These are phyloP conservation scores for Xerocomus nothofagi DNA, from an alignment of 1,284 basidiomycete genomes.

Conservation along the genomic window DNA sequence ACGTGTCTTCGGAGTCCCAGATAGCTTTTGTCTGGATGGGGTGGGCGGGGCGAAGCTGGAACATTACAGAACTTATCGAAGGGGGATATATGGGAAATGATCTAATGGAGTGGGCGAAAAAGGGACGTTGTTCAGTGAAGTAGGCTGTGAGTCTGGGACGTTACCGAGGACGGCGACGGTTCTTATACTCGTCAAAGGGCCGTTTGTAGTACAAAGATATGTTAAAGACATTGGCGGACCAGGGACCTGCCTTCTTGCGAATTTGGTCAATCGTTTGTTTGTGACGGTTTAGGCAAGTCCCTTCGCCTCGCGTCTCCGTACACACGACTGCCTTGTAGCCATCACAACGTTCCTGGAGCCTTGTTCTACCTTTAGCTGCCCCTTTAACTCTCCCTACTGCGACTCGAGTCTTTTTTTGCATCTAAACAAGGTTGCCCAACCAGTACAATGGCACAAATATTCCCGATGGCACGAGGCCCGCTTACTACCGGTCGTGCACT, in stretches of 20 bases:
- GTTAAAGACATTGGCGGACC: conserved; percentile 20
- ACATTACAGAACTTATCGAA: conserved; percentile 25
- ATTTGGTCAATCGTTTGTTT: conserved; percentile 39
- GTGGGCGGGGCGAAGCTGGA: conserved; percentile 37
- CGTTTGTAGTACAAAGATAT: conserved; percentile 38
- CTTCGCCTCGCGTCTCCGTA: conserved; percentile 14
- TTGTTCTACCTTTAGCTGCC: conserved; percentile 32
- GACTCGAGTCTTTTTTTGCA: conserved; percentile 9
- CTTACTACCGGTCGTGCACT: conserved; percentile 1
- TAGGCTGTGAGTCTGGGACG: conserved; percentile 21
- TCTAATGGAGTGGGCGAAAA: conserved; percentile 21
- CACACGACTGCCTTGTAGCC: conserved; percentile 23
- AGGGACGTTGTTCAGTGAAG: conserved; percentile 18
- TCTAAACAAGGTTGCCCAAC: conserved; percentile 23
- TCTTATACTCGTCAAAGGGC: conserved; percentile 31
- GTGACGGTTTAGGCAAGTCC: conserved; percentile 31
- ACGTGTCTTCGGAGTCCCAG: conserved; percentile 35
- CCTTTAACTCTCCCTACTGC: neutral
- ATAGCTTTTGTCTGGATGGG: conserved; percentile 38
- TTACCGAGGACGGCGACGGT: conserved; percentile 14
- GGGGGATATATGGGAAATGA: conserved; percentile 14
- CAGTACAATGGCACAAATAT: conserved; percentile 23
- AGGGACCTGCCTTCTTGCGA: conserved; percentile 30
- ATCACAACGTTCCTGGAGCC: conserved; percentile 31
- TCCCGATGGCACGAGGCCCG: conserved; percentile 23